Evolutionary conservation across 139 green algal genomes (phyloP).

Genomic region (Raphidocelis subcapitata): DNA sequence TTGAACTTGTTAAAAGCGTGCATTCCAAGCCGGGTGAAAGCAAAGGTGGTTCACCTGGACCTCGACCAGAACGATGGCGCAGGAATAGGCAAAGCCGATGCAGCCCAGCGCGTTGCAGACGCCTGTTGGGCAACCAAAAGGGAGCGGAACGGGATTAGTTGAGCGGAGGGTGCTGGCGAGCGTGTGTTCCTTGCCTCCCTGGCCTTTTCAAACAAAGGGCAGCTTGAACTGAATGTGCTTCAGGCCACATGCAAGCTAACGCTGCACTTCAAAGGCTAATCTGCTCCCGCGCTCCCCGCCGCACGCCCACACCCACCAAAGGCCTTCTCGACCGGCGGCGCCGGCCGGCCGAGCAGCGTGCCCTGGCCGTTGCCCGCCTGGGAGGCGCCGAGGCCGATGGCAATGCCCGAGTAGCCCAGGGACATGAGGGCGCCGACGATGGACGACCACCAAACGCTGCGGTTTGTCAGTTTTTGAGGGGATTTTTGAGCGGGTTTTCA

Average conservation of each 20-base stretch:
- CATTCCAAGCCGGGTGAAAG: too few species aligned
- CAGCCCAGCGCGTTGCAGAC: conserved; percentile 13
- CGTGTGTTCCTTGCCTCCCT: too few species aligned
- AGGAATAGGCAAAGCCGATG: conserved; percentile 41
- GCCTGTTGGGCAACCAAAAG: too few species aligned
- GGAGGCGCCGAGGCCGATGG: conserved; percentile 22
- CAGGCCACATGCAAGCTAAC: too few species aligned
- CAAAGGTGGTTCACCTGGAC: too few species aligned
- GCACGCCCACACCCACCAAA: conserved; percentile 11
- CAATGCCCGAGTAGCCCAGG: conserved; percentile 42
- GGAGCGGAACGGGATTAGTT: too few species aligned
- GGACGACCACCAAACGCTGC: conserved; percentile 28
- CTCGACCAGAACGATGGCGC: conserved; percentile 32
- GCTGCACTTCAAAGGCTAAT: too few species aligned
- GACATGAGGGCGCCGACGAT: conserved; percentile 38
- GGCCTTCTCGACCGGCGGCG: conserved; percentile 16
- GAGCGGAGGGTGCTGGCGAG: too few species aligned
- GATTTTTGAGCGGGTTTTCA: conserved; percentile 17
- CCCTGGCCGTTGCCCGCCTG: conserved; percentile 14
- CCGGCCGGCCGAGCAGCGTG: conserved; percentile 4
- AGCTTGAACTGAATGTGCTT: too few species aligned
- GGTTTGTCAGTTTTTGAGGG: conserved; percentile 17
- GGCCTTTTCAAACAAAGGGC: too few species aligned
- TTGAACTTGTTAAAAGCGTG: too few species aligned
- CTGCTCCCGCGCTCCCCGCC: too few species aligned